Base-by-base conservation (phyloP, 352 stramenopile species). In the Globisporangium lucens region DNA sequence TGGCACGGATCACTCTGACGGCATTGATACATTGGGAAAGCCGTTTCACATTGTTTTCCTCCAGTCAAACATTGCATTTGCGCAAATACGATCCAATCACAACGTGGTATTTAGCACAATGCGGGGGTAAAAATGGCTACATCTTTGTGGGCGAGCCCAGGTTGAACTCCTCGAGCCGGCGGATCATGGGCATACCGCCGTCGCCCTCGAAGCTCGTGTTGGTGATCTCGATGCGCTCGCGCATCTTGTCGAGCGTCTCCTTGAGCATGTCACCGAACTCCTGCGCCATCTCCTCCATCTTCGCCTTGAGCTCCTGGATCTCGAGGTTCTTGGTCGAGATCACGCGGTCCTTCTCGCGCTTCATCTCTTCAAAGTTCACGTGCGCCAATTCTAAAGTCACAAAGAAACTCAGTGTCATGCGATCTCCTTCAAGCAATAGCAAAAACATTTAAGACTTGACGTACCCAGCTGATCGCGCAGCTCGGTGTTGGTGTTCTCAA, bases 251-350 rank as follows among this genome's bases (percentile, higher is more conserved):
- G 20, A 98, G 76, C 24, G 92, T 98, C 72, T 98, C 91, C 68
- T 98, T 97, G 24, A 98, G 81, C 94, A 98, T 98, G 46, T 98
- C 90, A 22, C 89, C 91, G 65, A 98, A 98, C 70, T 98, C 93
- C 58, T 94, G 85, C 27, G 89, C 89, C 90, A 98, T 98, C 70
- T 98, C 93, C 69, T 98, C 92, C 91, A 98, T 98, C 69, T 98
- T 97, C 46, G 79, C 81, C 70, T 97, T 97, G 51, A 97, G 82
- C 59, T 96, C 86, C 71, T 92, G 78, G 65, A 97, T 95, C 71
- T 98, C 86, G 20, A 82, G 66, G 72, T 97, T 93, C 74, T 98
- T 98, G 30, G 82, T 71, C 13, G 79, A 73, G 56, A 98, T 96
- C 33, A 93, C 82, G 27, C 81, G 78, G 67, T 98, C 92, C 73